Evolutionary conservation across 768 basidiomycete genomes (phyloP), one percentile per base, ranked within the genome.

Genomic region (Russula virescens): DNA sequence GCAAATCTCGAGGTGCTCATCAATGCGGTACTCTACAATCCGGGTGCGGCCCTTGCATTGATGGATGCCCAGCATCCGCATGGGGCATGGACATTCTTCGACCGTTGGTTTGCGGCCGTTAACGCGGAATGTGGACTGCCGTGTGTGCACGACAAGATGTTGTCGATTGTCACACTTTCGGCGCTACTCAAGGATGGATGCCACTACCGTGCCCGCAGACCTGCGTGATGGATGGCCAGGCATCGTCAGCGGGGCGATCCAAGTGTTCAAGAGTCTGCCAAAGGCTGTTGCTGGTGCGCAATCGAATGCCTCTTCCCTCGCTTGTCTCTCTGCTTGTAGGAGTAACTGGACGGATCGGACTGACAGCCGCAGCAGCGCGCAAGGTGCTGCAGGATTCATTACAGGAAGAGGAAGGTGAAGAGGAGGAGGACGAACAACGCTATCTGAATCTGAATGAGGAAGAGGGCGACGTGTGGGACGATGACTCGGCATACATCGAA

Each of bases 141-240:
- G 14, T 83, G 92, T 21, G 91, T 96, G 48, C 92, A 96, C 71
- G 92, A 95, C 75, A 93, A 94, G 81, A 92, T 88, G 74, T 76
- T 95, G 61, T 84, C 82, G 67, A 83, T 94, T 60, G 71, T 90
- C 61, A 84, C 92, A 10, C 72, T 95, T 60, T 89, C 86, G 65
- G 84, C 85, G 49, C 74, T 94, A 61, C 76, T 96, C 70, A 90
- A 93, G n/a, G 74, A 75, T 91, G 73, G 78, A 84, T 14, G 80
- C 82, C 2, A 71, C 72, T 10, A 71, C 70, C 53, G 79, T 91
- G 40, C 90, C 88, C 2, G 79, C 79, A 46, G 72, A 74, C 19
- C 73, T 92, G 65, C 79, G 80, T 62, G 84, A 85, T 5, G 88
- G 86, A 13, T 94, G 91, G 90, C 82, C 81, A 40, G 83, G 82